Conservation (phyloP, 352 stramenopile species). For the Pythium biforme region DNA sequence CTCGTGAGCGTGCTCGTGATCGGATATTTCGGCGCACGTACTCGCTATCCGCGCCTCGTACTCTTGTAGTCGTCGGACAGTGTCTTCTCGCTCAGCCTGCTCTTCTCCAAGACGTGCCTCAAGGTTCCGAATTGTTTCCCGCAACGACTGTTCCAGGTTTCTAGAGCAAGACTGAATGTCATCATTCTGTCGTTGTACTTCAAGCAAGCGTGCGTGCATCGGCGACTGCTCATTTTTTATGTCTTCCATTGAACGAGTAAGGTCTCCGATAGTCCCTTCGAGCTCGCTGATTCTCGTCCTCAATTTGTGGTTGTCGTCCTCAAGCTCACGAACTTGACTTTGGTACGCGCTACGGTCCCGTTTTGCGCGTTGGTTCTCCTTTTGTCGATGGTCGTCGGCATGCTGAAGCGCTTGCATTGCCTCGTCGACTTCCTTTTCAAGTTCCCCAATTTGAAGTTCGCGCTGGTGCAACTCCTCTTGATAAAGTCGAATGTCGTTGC, state of each 20-base stretch:
- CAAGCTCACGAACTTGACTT: background rate
- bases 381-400: background rate
- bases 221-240: background rate
- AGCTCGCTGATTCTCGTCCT: background rate
- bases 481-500: conserved; percentile 31
- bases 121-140: conserved; percentile 20
- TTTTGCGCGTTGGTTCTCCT: background rate
- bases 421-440: conserved; percentile 32
- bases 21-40: conserved; percentile 66
- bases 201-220: background rate
- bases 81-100: conserved; percentile 60
- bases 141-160: conserved; percentile 1
- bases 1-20: conserved; percentile 66
- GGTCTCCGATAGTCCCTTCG: background rate
- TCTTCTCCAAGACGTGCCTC: conserved; percentile 41
- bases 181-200: background rate
- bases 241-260: background rate
- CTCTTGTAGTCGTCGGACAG: conserved; percentile 60
- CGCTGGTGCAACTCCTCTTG: conserved; percentile 34
- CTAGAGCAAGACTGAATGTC: background rate
- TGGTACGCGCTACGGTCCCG: background rate
- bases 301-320: conserved; percentile 3
- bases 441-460: conserved; percentile 32
- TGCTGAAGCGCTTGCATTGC: conserved; percentile 27
- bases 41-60: conserved; percentile 70